Percentiles rank a stretch among this genome's conserved stretches.
Evolutionary conservation across 441 rosid species (phyloP).

Genomic region (Manihot esculenta): DNA sequence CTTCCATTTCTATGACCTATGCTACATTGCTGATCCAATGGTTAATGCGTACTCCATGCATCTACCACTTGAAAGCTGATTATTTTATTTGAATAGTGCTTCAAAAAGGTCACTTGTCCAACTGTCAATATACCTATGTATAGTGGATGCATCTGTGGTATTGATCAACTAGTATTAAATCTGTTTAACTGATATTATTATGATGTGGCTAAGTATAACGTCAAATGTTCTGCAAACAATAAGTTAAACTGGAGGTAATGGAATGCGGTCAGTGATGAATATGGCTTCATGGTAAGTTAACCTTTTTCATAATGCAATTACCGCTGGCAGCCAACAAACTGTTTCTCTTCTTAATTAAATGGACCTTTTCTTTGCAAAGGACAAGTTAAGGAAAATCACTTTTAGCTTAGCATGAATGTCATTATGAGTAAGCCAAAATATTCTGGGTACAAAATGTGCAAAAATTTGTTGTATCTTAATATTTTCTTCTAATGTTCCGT

Average conservation of each 20-base stretch:
- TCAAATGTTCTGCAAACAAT: background rate
- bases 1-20: background rate
- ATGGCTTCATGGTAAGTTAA: background rate
- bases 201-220: background rate
- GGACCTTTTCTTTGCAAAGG: background rate
- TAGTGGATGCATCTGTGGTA: background rate
- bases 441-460: background rate
- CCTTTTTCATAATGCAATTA: background rate
- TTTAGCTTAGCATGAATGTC: background rate
- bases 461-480: background rate
- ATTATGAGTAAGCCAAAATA: background rate
- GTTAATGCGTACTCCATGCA: background rate
- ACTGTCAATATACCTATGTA: background rate
- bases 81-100: background rate
- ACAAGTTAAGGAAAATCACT: background rate
- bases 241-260: background rate
- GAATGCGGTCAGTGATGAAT: background rate
- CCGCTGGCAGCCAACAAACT: background rate
- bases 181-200: background rate
- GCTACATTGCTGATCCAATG: background rate
- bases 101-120: background rate
- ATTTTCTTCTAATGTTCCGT: conserved; percentile 17
- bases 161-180: background rate
- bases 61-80: background rate
- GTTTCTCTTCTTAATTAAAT: too few species aligned